Percentiles rank a stretch among this genome's conserved stretches.
Conservation (phyloP, 192 early-diverging fungal genomes). For the Backusella luteola region DNA sequence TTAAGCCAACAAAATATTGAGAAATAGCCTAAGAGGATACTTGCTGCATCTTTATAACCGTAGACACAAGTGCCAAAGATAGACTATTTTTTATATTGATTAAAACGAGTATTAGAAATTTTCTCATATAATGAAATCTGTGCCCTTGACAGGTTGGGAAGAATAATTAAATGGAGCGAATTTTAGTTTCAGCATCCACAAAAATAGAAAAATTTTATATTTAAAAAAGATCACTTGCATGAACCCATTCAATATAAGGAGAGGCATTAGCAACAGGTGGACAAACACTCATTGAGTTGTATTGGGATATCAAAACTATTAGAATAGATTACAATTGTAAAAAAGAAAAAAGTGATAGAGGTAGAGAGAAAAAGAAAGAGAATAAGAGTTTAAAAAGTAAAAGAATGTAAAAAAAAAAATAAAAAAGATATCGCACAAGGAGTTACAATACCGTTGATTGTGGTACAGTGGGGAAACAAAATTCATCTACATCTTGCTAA, state of each 20-base stretch:
- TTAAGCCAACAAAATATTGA: conserved; percentile 67
- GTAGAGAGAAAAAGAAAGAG: not conserved
- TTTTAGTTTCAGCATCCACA: conserved; percentile 2
- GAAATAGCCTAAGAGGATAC: conserved; percentile 47
- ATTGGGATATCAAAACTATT: not conserved
- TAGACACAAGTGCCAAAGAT: conserved; percentile 47
- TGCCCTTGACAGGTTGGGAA: not conserved
- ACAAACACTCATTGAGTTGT: not conserved
- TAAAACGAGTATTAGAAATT: not conserved
- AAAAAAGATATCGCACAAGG: not conserved
- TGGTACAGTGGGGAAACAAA: conserved; percentile 1
- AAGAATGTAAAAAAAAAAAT: not conserved
- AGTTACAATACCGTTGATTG: not conserved
- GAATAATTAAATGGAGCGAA: not conserved
- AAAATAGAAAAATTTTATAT: not conserved
- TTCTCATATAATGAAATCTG: not conserved
- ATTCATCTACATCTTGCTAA: conserved; percentile 1
- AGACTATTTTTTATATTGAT: conserved; percentile 18
- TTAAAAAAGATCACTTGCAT: conserved; percentile 8
- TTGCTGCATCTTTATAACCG: conserved; percentile 37
- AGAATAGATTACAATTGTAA: not conserved
- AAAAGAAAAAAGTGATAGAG: not conserved
- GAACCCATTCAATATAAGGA: conserved; percentile 13
- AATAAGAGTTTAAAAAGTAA: not conserved
- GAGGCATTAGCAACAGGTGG: not conserved